Conservation (phyloP, 305 asterid genomes). For the Striga hermonthica region DNA sequence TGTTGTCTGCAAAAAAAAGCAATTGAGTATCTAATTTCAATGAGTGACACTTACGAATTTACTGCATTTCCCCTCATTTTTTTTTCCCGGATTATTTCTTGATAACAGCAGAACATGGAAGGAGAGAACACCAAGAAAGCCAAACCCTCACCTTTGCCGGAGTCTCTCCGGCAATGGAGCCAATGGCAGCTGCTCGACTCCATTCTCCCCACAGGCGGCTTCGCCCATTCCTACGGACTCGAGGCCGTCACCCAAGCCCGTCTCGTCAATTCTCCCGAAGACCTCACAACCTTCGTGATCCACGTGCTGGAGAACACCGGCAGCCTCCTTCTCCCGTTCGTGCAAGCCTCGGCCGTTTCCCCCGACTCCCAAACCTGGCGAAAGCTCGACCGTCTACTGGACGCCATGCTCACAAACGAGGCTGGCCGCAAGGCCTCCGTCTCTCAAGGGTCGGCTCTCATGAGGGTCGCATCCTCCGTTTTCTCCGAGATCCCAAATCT, state of each 20-base stretch:
- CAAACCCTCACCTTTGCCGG: slow-evolving; percentile 19
- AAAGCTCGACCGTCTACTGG: slow-evolving; percentile 48
- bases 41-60: too few species aligned
- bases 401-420: slow-evolving; percentile 76
- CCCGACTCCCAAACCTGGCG: slow-evolving; percentile 65
- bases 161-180: slow-evolving; percentile 57
- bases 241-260: slow-evolving; percentile 85
- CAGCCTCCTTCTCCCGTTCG: slow-evolving; percentile 82
- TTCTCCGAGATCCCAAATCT: slow-evolving; percentile 58
- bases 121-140: slow-evolving; percentile 22
- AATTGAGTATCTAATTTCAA: neutral
- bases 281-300: slow-evolving; percentile 48
- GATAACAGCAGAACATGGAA: neutral
- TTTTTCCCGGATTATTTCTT: neutral
- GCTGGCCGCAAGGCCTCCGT: slow-evolving; percentile 72
- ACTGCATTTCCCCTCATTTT: neutral
- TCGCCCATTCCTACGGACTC: slow-evolving; percentile 90
- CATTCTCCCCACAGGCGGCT: slow-evolving; percentile 92
- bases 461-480: slow-evolving; percentile 78
- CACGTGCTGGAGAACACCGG: slow-evolving; percentile 75
- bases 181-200: slow-evolving; percentile 94
- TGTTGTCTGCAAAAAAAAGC: too few species aligned
- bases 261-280: slow-evolving; percentile 49
- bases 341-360: slow-evolving; percentile 43
- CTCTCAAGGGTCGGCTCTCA: slow-evolving; percentile 83